Percentiles rank a stretch among this genome's conserved stretches.
These are phyloP conservation scores for Candida boleticola DNA, from an alignment of 805 yeast genomes.

Conservation along the genomic window DNA sequence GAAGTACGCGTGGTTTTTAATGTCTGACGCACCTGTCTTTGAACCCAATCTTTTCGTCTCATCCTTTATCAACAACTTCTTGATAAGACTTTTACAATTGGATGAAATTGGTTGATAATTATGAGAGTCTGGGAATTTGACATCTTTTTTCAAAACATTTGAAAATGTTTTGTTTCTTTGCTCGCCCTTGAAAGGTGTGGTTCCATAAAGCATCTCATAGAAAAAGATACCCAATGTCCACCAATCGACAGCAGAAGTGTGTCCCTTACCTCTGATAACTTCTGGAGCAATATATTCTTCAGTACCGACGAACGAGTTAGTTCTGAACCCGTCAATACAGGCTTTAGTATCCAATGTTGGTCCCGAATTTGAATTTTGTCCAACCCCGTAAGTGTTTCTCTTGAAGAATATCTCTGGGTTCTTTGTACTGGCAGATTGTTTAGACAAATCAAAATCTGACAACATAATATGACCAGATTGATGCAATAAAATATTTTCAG, in stretches of 20 bases:
- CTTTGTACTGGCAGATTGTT: conserved; percentile 76
- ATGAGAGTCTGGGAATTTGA: conserved; percentile 65
- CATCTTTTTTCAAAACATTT: conserved; percentile 81
- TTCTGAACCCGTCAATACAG: conserved; percentile 92
- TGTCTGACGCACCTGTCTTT: conserved; percentile 91
- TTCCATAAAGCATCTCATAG: conserved; percentile 93
- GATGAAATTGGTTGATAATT: conserved; percentile 56
- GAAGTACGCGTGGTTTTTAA: conserved; percentile 88
- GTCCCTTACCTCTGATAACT: conserved; percentile 95
- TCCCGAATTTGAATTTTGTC: conserved; percentile 21
- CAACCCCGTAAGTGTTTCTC: conserved; percentile 24
- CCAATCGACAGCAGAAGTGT: conserved; percentile 98
- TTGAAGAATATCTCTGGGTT: conserved; percentile 64
- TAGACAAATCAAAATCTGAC: conserved; percentile 92
- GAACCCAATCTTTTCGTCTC: conserved; percentile 89
- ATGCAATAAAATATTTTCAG: conserved; percentile 91
- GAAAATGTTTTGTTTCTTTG: conserved; percentile 88
- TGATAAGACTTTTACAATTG: conserved; percentile 74
- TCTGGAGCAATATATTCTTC: conserved; percentile 99
- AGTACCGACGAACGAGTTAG: conserved; percentile 98
- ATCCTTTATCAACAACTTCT: conserved; percentile 82
- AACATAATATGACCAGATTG: conserved; percentile 98
- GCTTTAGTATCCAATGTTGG: conserved; percentile 89
- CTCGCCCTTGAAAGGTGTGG: conserved; percentile 93
- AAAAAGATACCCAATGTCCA: conserved; percentile 96